Evolutionary conservation across 768 basidiomycete species (phyloP).

Genomic region (Pleurotus djamor): DNA sequence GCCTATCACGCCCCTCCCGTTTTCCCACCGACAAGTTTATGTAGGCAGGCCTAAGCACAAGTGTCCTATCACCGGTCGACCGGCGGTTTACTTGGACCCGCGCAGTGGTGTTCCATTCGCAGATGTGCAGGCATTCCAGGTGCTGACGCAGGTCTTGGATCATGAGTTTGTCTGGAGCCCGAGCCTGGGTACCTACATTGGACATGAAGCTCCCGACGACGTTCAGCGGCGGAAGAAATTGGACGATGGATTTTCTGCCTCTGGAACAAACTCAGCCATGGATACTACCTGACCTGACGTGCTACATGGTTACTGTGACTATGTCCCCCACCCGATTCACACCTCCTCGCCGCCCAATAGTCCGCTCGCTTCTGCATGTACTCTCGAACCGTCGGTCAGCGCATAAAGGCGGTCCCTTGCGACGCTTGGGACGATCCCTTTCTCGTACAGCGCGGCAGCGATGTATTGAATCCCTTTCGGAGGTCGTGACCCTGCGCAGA

Average conservation of each 20-base stretch:
- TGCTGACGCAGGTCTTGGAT: constrained; percentile 56
- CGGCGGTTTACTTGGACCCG: constrained; percentile 81
- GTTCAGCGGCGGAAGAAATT: not conserved
- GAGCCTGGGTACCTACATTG: constrained; percentile 39
- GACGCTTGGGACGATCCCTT: not conserved
- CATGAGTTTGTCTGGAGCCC: constrained; percentile 74
- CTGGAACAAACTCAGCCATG: not conserved
- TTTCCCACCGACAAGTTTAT: constrained; percentile 9
- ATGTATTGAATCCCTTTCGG: not conserved
- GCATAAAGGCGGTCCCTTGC: not conserved
- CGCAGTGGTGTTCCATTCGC: constrained; percentile 79
- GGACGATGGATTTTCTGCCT: not conserved
- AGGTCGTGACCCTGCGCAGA: not conserved
- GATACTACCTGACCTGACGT: not conserved
- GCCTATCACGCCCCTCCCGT: too few relatives aligned
- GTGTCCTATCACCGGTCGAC: constrained; percentile 79
- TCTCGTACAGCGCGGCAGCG: not conserved
- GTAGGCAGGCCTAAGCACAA: constrained; percentile 62
- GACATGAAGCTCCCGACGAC: constrained; percentile 18
- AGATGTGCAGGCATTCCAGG: constrained; percentile 59
- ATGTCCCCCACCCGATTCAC: not conserved
- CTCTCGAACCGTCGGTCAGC: not conserved
- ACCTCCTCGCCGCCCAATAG: not conserved
- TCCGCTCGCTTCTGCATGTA: not conserved
- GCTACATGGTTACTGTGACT: not conserved